Conservation (phyloP, 768 basidiomycete genomes). For the Trametes cinnabarina region DNA sequence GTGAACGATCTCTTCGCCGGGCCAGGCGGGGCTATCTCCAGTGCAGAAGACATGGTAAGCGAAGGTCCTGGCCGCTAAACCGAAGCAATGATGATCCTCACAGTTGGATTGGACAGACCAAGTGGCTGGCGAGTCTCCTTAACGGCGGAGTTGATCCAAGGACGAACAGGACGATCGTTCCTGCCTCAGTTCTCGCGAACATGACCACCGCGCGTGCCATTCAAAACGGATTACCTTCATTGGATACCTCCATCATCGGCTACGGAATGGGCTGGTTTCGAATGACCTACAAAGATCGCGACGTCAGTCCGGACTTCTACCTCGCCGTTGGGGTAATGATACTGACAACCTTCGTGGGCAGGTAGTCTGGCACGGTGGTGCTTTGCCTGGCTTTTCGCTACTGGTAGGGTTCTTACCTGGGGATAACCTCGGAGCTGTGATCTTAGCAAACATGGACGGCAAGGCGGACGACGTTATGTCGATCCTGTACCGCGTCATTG, state of each 20-base stretch:
- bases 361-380: constrained; percentile 37
- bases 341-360: constrained; percentile 12
- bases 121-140: constrained; percentile 40
- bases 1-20: constrained; percentile 32
- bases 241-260: constrained; percentile 30
- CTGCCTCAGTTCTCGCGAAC: constrained; percentile 29
- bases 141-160: constrained; percentile 34
- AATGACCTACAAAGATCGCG: constrained; percentile 38
- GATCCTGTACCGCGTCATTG: constrained; percentile 1
- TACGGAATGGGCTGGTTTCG: constrained; percentile 46
- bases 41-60: constrained; percentile 40
- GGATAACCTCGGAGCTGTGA: constrained; percentile 35
- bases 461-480: constrained; percentile 1
- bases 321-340: not conserved
- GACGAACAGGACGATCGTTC: constrained; percentile 35
- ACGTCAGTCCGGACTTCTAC: constrained; percentile 14
- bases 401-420: constrained; percentile 34
- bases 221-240: not conserved
- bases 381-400: constrained; percentile 35
- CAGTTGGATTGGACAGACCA: constrained; percentile 26
- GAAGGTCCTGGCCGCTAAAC: not conserved
- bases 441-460: constrained; percentile 22
- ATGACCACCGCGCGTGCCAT: constrained; percentile 34
- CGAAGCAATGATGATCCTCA: not conserved
- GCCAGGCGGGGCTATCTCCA: constrained; percentile 44